These are phyloP conservation scores for Simplicillium aogashimaense DNA, from an alignment of 2,329 filamentous ascomycete species.

Conservation along the genomic window DNA sequence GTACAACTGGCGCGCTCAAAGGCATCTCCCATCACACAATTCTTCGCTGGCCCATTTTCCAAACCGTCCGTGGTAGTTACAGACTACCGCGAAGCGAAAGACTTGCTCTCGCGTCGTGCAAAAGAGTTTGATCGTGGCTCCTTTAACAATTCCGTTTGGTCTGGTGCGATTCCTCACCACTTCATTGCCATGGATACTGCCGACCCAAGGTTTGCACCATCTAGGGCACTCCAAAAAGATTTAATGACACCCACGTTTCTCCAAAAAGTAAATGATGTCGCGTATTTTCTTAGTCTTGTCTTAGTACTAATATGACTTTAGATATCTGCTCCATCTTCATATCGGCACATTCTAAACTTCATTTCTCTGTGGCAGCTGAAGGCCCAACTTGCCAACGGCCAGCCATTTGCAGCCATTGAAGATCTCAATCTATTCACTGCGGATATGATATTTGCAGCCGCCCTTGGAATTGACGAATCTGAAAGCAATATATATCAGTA, in stretches of 20 bases:
- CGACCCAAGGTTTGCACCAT: slow-evolving; percentile 16
- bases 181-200: slow-evolving; percentile 15
- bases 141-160: background rate
- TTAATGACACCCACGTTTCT: slow-evolving; percentile 19
- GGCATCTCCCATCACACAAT: slow-evolving; percentile 3
- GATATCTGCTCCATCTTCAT: background rate
- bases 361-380: background rate
- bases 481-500: too few relatives aligned
- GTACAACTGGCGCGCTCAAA: background rate
- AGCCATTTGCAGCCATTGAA: slow-evolving; percentile 14
- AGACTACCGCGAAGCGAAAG: slow-evolving; percentile 1
- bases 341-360: background rate
- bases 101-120: background rate
- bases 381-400: background rate
- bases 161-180: slow-evolving; percentile 11
- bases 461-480: slow-evolving; percentile 9
- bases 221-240: slow-evolving; percentile 15
- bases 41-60: background rate
- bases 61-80: background rate
- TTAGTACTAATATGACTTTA: too few relatives aligned
- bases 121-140: background rate
- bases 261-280: slow-evolving; percentile 3
- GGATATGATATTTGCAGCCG: slow-evolving; percentile 16
- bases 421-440: slow-evolving; percentile 15
- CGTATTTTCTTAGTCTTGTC: too few relatives aligned